A percentile compares a stretch with the other conserved stretches of the same genome.
These are phyloP conservation scores for Triticum monococcum DNA, from an alignment of 176 grass and related monocot genomes.

Conservation along the genomic window DNA sequence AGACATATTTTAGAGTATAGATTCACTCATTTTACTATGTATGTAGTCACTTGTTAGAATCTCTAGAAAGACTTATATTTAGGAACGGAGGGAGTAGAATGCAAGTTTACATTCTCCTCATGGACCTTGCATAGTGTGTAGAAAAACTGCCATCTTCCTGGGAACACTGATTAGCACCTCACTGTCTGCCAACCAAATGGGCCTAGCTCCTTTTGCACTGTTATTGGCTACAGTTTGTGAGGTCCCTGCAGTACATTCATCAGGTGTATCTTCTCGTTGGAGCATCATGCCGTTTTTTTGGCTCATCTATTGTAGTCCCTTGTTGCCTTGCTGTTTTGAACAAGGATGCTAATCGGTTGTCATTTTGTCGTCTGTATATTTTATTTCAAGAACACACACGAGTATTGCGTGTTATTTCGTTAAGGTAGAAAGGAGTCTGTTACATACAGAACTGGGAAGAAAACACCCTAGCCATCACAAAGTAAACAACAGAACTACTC, in stretches of 20 bases:
- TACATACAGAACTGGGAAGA: not conserved
- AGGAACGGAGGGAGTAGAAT: no score
- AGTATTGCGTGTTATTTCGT: not conserved
- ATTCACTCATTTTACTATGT: no score
- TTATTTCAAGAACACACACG: not conserved
- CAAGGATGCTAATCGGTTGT: not conserved
- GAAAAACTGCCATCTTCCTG: not conserved
- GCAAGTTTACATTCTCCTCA: not conserved
- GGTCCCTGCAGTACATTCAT: not conserved
- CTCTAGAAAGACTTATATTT: no score
- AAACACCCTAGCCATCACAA: not conserved
- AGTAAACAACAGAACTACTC: not conserved
- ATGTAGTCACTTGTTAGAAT: no score
- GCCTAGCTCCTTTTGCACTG: not conserved
- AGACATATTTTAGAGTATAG: no score
- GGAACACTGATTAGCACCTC: not conserved
- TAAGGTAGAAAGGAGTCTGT: not conserved
- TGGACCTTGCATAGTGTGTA: not conserved
- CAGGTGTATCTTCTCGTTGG: not conserved
- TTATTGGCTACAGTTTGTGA: not conserved
- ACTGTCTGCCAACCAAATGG: not conserved
- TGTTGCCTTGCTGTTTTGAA: not conserved
- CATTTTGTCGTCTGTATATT: not conserved
- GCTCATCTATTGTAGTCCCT: not conserved
- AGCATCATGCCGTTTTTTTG: not conserved